A percentile compares a stretch with the other conserved stretches of the same genome.
These are phyloP conservation scores for Yamadazyma dendronema DNA, from an alignment of 1,139 yeast species.

Conservation along the genomic window DNA sequence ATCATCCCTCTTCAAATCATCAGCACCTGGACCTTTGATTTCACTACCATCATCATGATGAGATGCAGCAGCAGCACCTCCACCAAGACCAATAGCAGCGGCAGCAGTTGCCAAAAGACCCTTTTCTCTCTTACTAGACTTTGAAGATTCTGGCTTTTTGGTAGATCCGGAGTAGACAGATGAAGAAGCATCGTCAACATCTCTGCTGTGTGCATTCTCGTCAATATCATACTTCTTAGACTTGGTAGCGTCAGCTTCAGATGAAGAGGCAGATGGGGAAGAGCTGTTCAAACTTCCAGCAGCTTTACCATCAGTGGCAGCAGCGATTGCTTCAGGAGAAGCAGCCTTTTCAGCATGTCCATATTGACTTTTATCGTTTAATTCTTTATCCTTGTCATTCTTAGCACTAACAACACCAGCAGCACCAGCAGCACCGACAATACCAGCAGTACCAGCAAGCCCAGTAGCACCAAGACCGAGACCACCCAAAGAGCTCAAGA, in stretches of 20 bases:
- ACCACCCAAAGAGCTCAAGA: constrained; percentile 7
- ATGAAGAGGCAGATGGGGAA: background rate
- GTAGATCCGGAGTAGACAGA: background rate
- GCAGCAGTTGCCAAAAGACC: constrained; percentile 1
- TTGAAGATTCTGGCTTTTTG: background rate
- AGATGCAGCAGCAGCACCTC: constrained; percentile 3
- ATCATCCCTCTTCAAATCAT: background rate
- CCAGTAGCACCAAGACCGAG: constrained; percentile 7
- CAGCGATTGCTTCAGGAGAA: background rate
- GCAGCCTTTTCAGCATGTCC: background rate
- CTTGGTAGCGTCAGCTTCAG: background rate
- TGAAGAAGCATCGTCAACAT: background rate
- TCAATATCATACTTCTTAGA: background rate
- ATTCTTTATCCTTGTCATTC: background rate
- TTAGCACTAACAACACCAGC: background rate
- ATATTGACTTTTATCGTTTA: background rate
- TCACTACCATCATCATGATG: background rate
- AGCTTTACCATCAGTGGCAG: constrained; percentile 1
- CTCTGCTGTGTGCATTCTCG: background rate
- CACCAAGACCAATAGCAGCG: constrained; percentile 4
- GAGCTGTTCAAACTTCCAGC: background rate
- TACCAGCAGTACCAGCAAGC: constrained; percentile 1
- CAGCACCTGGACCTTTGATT: background rate
- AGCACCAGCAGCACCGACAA: constrained; percentile 3
- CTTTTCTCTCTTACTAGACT: background rate